Evolutionary conservation across 2,329 filamentous ascomycete genomes (phyloP), one percentile per base, ranked within the genome.

Genomic region (Colletotrichum sp.): DNA sequence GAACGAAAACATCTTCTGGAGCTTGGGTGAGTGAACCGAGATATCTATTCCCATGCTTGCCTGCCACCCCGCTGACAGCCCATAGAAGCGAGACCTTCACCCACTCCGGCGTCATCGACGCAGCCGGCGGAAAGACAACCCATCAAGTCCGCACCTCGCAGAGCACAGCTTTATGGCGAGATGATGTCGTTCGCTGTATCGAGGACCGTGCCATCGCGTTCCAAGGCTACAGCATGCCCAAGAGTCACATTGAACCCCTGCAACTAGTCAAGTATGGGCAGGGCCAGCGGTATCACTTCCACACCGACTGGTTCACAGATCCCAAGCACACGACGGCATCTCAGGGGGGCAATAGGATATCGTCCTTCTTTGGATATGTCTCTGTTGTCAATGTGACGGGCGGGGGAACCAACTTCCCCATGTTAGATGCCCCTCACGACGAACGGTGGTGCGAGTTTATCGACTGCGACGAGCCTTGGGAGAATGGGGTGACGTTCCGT

Each of bases 281-380:
- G 13, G 86, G 86, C 16, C 86, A 88, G 78, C 86, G 84, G 71
- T 89, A 88, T 80, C 86, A 88, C 78, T 88, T 86, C 79, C 88
- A 89, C 81, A 88, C 87, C 6, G 88, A 90, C 81, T 89, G 88
- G 88, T 89, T 88, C 81, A 85, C 85, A 6, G 84, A 86, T 69
- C 79, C 82, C 3, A 78, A 81, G 4, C 84, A 87, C 60, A 82
- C 85, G n/a, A 82, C 83, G 2, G 82, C 84, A 7, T 73, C 60
- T 21, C 52, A 59, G 12, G 87, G 88, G 13, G 87, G 87, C 9
- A 89, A 89, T 78, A 82, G 88, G 2, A 77, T 83, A 7, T 86
- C 84, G 26, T 88, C 87, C 16, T 88, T 90, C 79, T 89, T 89
- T 78, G 88, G 84, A 6, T 89, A 89, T 75, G 85, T 89, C 21